phyloP scores from a whole-genome alignment of 345 rosid species.

The Theobroma cacao region DNA sequence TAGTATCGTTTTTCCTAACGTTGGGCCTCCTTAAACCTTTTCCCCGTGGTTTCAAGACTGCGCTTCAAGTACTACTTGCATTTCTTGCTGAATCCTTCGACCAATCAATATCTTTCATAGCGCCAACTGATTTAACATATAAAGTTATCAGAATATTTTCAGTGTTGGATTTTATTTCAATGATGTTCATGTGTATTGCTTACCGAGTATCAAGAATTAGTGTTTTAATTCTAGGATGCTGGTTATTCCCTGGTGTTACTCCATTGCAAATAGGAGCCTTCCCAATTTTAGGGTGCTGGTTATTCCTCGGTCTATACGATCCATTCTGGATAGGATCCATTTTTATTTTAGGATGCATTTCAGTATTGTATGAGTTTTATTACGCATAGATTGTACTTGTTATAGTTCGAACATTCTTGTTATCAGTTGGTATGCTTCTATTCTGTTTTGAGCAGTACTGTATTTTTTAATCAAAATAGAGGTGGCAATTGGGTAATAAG shows the following conservation, averaged over 20 bases:
- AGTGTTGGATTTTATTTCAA: background rate
- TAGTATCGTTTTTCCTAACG: background rate
- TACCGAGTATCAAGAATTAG: background rate
- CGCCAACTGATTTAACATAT: background rate
- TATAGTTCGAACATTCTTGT: too few relatives aligned
- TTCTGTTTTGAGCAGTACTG: too few relatives aligned
- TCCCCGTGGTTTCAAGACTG: background rate
- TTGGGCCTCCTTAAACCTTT: background rate
- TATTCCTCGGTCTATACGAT: background rate
- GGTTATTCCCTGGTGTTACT: too few relatives aligned
- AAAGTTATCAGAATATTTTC: background rate
- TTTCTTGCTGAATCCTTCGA: background rate
- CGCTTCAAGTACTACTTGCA: background rate
- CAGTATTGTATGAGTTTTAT: too few relatives aligned
- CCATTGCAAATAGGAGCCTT: too few relatives aligned
- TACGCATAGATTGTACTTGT: too few relatives aligned
- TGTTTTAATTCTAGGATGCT: background rate
- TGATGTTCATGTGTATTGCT: background rate
- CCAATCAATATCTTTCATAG: background rate
- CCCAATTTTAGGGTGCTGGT: background rate
- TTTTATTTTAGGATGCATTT: too few relatives aligned
- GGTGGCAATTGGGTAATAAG: too few relatives aligned
- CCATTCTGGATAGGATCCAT: background rate
- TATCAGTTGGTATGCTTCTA: too few relatives aligned
- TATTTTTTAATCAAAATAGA: too few relatives aligned